These are phyloP conservation scores for Amanita muscaria DNA, from an alignment of 768 basidiomycete genomes.

Conservation along the genomic window DNA sequence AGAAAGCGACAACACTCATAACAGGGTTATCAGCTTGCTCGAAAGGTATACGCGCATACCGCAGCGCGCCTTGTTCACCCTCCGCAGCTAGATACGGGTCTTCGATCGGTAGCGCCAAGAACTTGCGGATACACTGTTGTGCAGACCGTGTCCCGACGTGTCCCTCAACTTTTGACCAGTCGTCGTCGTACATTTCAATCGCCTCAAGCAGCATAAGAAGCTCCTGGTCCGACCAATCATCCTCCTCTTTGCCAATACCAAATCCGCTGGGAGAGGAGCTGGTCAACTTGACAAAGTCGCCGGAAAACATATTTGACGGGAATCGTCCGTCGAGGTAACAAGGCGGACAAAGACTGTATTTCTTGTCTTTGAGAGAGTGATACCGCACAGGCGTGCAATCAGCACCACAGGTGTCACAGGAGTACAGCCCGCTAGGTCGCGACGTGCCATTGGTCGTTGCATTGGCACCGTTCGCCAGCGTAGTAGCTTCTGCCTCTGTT, in stretches of 20 bases:
- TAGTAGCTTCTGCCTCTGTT: slow-evolving; percentile 55
- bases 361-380: slow-evolving; percentile 87
- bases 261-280: slow-evolving; percentile 28
- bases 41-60: slow-evolving; percentile 79
- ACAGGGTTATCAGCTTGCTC: slow-evolving; percentile 96
- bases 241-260: slow-evolving; percentile 24
- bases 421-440: slow-evolving; percentile 43
- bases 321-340: slow-evolving; percentile 98
- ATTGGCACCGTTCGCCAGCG: slow-evolving; percentile 42
- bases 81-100: slow-evolving; percentile 82
- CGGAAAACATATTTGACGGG: slow-evolving; percentile 91
- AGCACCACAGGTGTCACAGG: slow-evolving; percentile 91
- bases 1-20: slow-evolving; percentile 96
- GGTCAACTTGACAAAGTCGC: slow-evolving; percentile 90
- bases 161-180: slow-evolving; percentile 88
- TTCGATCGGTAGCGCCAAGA: slow-evolving; percentile 94
- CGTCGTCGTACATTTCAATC: slow-evolving; percentile 97
- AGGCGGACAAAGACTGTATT: slow-evolving; percentile 81
- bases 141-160: slow-evolving; percentile 88
- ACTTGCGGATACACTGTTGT: slow-evolving; percentile 93
- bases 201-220: slow-evolving; percentile 85
- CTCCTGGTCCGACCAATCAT: slow-evolving; percentile 91
- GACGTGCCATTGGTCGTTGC: slow-evolving; percentile 32
- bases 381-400: slow-evolving; percentile 88
- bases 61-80: slow-evolving; percentile 64